phyloP scores from a whole-genome alignment of 768 basidiomycete species.

The Epithele typhae region DNA sequence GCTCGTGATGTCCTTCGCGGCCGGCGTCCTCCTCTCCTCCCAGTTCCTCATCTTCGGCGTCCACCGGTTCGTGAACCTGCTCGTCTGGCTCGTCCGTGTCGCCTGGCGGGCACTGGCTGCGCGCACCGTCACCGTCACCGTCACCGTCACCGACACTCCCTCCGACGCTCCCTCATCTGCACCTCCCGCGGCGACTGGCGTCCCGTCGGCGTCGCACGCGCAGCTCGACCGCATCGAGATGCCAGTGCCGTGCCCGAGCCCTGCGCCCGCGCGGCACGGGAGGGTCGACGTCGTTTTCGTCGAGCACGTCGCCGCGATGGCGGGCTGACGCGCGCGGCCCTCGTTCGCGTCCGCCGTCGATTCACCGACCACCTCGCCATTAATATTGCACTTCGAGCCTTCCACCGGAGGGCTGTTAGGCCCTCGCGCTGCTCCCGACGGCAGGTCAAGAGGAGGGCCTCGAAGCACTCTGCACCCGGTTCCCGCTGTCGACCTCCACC shows the following conservation, averaged over 20 bases:
- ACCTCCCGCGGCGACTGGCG: background rate
- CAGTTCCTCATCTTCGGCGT: slow-evolving; percentile 64
- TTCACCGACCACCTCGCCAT: too few species aligned
- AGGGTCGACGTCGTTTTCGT: too few species aligned
- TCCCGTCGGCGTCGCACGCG: background rate
- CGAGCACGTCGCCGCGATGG: too few species aligned
- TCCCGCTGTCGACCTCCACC: too few species aligned
- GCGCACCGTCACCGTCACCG: background rate
- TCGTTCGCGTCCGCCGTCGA: too few species aligned
- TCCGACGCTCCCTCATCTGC: background rate
- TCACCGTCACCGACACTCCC: background rate
- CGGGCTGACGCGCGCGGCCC: too few species aligned
- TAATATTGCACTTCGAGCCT: too few species aligned
- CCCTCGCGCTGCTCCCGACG: too few species aligned
- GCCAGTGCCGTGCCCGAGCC: background rate
- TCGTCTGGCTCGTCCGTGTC: slow-evolving; percentile 15
- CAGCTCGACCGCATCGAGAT: slow-evolving; percentile 3
- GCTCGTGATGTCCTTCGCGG: slow-evolving; percentile 49
- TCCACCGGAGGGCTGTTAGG: too few species aligned
- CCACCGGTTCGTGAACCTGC: slow-evolving; percentile 16
- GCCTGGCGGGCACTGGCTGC: slow-evolving; percentile 2
- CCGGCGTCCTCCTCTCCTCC: slow-evolving; percentile 55
- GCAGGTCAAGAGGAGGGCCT: too few species aligned
- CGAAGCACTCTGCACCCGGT: too few species aligned
- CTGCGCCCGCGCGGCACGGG: background rate